Percentiles rank a stretch among this genome's conserved stretches.
Conservation (phyloP, 2,329 filamentous ascomycete genomes). For the Pseudogymnoascus sp. region DNA sequence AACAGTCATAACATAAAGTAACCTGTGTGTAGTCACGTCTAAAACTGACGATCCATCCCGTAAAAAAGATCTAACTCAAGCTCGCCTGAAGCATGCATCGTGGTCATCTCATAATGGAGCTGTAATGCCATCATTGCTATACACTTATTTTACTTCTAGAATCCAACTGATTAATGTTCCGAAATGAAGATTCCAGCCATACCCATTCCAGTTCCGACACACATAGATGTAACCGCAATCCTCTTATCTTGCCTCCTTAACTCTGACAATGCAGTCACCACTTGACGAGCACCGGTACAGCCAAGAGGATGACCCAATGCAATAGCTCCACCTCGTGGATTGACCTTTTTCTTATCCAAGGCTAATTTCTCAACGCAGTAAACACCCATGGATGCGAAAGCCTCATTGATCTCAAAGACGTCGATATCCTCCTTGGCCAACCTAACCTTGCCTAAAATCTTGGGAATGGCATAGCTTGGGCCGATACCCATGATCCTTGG, state of each 20-base stretch:
- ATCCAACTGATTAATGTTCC: conserved; percentile 49
- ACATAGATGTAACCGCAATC: conserved; percentile 91
- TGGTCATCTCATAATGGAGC: not conserved
- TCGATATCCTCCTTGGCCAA: conserved; percentile 81
- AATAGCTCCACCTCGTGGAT: conserved; percentile 93
- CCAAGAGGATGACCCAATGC: conserved; percentile 92
- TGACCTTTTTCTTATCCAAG: conserved; percentile 76
- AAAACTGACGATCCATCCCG: not conserved
- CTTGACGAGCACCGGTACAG: conserved; percentile 86
- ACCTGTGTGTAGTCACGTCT: not conserved
- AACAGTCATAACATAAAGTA: not conserved
- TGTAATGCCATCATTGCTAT: not conserved
- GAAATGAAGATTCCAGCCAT: conserved; percentile 95
- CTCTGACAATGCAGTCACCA: conserved; percentile 86
- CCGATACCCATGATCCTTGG: conserved; percentile 93
- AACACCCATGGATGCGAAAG: conserved; percentile 90
- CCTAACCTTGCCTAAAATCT: conserved; percentile 77
- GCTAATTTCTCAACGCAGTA: conserved; percentile 86
- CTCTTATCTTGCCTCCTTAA: conserved; percentile 73
- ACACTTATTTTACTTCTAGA: not conserved
- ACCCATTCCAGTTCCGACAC: conserved; percentile 91
- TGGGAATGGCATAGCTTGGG: conserved; percentile 88
- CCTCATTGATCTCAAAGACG: conserved; percentile 97
- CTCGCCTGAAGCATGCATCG: not conserved
- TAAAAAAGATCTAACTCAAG: not conserved